Evolutionary conservation across 2,329 filamentous ascomycete species (phyloP).

Genomic region (Amauroascus niger): DNA sequence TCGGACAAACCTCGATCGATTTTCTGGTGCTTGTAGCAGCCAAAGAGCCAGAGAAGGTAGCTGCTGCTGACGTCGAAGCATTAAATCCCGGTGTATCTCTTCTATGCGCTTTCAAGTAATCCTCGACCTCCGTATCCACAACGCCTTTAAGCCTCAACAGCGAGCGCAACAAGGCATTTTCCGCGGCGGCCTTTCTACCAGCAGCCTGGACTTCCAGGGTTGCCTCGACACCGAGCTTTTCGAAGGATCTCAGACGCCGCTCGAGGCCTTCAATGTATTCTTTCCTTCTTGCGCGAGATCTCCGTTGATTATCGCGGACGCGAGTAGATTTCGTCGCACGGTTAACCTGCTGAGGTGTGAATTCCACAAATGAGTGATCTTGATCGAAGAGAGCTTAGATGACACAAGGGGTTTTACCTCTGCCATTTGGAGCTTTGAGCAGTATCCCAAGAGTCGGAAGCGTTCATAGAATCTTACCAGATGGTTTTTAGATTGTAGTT

Average conservation of each 20-base stretch:
- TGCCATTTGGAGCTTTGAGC: background rate
- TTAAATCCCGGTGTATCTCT: background rate
- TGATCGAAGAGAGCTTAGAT: background rate
- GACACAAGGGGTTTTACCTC: background rate
- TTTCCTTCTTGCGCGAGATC: conserved; percentile 63
- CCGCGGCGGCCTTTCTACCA: conserved; percentile 57
- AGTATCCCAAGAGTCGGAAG: background rate
- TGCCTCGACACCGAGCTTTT: conserved; percentile 57
- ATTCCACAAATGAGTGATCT: background rate
- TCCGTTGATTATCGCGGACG: conserved; percentile 66
- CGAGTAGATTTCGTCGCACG: conserved; percentile 35
- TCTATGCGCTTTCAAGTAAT: conserved; percentile 16
- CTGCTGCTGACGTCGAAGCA: background rate
- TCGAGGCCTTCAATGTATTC: conserved; percentile 65
- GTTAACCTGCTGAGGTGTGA: background rate
- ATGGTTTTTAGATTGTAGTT: no score
- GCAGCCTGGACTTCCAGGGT: conserved; percentile 63
- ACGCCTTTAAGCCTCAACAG: conserved; percentile 52
- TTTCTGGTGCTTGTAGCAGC: background rate
- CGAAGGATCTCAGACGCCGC: conserved; percentile 51
- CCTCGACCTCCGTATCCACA: conserved; percentile 46
- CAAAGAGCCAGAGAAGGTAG: background rate
- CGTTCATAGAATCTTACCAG: no score
- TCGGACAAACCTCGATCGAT: background rate
- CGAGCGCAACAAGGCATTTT: conserved; percentile 55